phyloP scores from a whole-genome alignment of 768 basidiomycete genomes.

The Mycena metata region DNA sequence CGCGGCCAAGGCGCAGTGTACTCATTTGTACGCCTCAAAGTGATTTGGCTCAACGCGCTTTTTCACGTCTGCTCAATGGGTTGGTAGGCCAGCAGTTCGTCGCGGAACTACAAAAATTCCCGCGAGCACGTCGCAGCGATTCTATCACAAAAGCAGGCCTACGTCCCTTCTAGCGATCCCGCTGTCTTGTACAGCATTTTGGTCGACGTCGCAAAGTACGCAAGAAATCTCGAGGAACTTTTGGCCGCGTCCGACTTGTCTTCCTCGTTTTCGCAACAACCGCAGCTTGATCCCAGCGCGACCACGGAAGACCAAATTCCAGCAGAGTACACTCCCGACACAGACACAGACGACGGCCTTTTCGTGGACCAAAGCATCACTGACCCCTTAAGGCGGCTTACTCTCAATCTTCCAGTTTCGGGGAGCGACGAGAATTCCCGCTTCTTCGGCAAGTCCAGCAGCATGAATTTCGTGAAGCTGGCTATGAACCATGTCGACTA shows the following conservation, averaged over 20 bases:
- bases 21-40: conserved; percentile 67
- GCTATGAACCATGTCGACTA: conserved; percentile 18
- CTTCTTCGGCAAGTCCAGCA: conserved; percentile 29
- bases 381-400: conserved; percentile 16
- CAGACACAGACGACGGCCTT: neutral
- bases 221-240: conserved; percentile 32
- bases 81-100: conserved; percentile 13
- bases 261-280: neutral
- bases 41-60: conserved; percentile 45
- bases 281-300: too few species aligned
- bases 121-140: conserved; percentile 29
- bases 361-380: conserved; percentile 14
- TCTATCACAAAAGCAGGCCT: conserved; percentile 19
- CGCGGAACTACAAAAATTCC: conserved; percentile 21
- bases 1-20: conserved; percentile 62
- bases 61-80: neutral
- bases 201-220: conserved; percentile 31
- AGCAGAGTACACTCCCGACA: neutral
- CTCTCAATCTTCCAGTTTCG: conserved; percentile 1
- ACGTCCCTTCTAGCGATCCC: conserved; percentile 29
- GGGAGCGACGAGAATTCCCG: conserved; percentile 9
- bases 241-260: conserved; percentile 12
- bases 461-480: conserved; percentile 20
- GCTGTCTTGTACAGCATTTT: conserved; percentile 9
- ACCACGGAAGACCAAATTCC: too few species aligned